Conservation (phyloP, 768 basidiomycete genomes). For the Favolaschia claudopus region DNA sequence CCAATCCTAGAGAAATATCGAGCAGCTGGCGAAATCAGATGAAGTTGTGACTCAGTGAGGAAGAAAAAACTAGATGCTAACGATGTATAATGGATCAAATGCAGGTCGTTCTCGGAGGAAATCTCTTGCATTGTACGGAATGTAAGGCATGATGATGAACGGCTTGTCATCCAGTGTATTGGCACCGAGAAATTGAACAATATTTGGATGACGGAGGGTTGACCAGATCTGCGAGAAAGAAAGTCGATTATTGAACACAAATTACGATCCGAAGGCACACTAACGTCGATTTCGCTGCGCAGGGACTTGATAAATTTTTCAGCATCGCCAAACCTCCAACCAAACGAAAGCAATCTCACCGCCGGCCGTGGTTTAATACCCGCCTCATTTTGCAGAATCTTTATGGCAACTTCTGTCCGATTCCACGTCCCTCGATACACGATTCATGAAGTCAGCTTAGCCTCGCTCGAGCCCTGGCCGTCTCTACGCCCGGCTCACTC, state of each 20-base stretch:
- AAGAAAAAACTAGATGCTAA: background rate
- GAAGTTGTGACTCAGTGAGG: background rate
- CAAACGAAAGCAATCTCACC: background rate
- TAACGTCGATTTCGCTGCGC: background rate
- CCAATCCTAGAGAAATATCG: conserved; percentile 32
- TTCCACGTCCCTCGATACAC: conserved; percentile 7
- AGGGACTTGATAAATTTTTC: background rate
- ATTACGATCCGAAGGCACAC: background rate
- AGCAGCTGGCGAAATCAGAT: too few relatives aligned
- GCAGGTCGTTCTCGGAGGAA: background rate
- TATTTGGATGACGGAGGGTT: conserved; percentile 72
- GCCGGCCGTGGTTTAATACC: background rate
- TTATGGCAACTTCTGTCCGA: conserved; percentile 11
- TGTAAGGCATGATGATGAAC: conserved; percentile 13
- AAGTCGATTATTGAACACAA: too few relatives aligned
- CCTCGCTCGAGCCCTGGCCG: too few relatives aligned
- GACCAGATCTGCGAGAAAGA: too few relatives aligned
- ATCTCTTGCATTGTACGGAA: conserved; percentile 2
- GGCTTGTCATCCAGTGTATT: conserved; percentile 13
- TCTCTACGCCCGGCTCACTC: too few relatives aligned
- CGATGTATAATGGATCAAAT: background rate
- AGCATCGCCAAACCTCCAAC: background rate
- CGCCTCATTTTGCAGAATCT: background rate
- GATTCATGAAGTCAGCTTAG: too few relatives aligned
- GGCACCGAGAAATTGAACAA: conserved; percentile 52